Evolutionary conservation across 2,329 filamentous ascomycete genomes (phyloP).

Genomic region (Westerdykella sp.): DNA sequence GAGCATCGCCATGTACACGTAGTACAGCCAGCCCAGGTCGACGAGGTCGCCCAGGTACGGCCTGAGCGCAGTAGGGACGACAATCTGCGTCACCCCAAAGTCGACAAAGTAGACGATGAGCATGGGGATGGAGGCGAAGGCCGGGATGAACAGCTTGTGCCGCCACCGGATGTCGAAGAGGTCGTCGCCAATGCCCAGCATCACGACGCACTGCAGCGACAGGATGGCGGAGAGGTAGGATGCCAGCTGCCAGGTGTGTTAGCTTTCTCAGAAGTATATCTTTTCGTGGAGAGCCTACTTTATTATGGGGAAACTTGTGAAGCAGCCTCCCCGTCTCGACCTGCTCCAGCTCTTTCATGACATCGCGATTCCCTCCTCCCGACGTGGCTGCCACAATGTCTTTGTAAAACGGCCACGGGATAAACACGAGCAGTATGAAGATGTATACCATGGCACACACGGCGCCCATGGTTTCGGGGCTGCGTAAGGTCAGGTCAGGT

Average conservation of each 20-base stretch:
- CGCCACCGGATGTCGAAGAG: constrained; percentile 98
- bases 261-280: constrained; percentile 3
- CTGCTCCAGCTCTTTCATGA: constrained; percentile 66
- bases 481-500: constrained; percentile 22
- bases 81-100: constrained; percentile 93
- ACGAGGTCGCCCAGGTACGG: constrained; percentile 78
- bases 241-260: constrained; percentile 57
- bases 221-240: constrained; percentile 93
- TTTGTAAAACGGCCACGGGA: constrained; percentile 96
- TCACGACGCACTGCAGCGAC: constrained; percentile 81
- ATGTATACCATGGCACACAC: constrained; percentile 91
- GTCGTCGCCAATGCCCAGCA: constrained; percentile 91
- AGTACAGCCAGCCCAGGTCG: constrained; percentile 72
- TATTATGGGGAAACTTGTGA: constrained; percentile 89
- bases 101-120: constrained; percentile 97
- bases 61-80: constrained; percentile 79
- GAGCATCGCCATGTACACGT: constrained; percentile 91
- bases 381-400: constrained; percentile 94
- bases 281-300: constrained; percentile 49
- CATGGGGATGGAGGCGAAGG: constrained; percentile 85
- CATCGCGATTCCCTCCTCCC: constrained; percentile 84
- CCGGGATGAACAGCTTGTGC: constrained; percentile 97
- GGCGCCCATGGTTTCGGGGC: constrained; percentile 92
- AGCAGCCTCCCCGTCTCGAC: constrained; percentile 78
- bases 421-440: constrained; percentile 80